phyloP scores from a whole-genome alignment of 2,329 filamentous ascomycete genomes.

The Aurifilum marmelostoma region DNA sequence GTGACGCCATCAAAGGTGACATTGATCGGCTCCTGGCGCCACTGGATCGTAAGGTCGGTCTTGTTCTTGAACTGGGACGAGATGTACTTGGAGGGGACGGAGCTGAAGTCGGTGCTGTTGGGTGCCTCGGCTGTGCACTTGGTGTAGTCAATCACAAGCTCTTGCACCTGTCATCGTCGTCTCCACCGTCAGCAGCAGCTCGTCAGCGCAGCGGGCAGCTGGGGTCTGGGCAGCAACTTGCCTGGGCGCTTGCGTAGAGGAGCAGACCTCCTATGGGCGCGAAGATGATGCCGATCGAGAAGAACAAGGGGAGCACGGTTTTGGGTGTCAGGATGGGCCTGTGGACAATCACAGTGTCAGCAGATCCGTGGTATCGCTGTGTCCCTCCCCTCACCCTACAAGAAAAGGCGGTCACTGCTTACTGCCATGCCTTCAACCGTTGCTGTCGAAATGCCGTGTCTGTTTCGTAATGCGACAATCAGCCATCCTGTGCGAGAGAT shows the following conservation, averaged over 20 bases:
- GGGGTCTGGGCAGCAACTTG: conserved; percentile 44
- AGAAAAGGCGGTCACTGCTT: conserved; percentile 46
- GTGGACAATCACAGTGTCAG: conserved; percentile 29
- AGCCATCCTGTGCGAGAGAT: conserved; percentile 9
- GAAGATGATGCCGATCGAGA: conserved; percentile 87
- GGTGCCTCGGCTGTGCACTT: conserved; percentile 67
- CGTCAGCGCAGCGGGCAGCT: conserved; percentile 12
- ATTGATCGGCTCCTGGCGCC: conserved; percentile 47
- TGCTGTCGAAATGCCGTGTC: conserved; percentile 98
- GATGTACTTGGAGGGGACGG: conserved; percentile 62
- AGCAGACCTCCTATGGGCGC: conserved; percentile 88
- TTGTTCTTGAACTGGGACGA: conserved; percentile 72
- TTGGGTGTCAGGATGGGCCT: conserved; percentile 95
- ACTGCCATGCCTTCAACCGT: conserved; percentile 98
- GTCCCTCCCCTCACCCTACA: neutral
- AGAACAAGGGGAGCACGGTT: conserved; percentile 89
- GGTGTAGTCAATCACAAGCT: conserved; percentile 89
- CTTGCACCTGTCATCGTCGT: conserved; percentile 69
- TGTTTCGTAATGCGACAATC: conserved; percentile 40
- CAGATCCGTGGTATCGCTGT: neutral
- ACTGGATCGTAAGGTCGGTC: conserved; percentile 43
- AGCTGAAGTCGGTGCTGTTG: conserved; percentile 41
- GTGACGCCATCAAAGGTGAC: conserved; percentile 45
- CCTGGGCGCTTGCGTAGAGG: conserved; percentile 81
- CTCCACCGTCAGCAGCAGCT: conserved; percentile 20